phyloP scores from a whole-genome alignment of 257 asterid genomes.

The Jaltomata sinuosa region DNA sequence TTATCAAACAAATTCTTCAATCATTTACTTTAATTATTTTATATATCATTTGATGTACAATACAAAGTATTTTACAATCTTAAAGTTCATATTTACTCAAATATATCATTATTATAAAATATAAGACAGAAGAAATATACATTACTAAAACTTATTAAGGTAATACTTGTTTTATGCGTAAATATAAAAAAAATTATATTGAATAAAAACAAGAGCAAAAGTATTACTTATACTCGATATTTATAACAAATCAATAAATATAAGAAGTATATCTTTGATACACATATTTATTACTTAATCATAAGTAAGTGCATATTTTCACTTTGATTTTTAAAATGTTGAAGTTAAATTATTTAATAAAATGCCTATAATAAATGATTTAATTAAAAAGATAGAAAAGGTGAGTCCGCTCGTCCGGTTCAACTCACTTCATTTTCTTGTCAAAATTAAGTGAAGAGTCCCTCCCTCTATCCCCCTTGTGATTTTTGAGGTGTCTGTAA shows the following conservation, averaged over 20 bases:
- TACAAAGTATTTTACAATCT: not conserved
- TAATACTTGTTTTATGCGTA: no score
- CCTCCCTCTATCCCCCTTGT: no score
- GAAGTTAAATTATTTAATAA: no score
- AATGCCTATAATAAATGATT: no score
- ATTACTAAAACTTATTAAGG: no score
- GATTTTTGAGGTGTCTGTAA: not conserved
- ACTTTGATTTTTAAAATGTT: no score
- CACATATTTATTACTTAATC: no score
- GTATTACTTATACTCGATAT: no score
- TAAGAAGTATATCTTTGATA: no score
- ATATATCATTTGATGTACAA: not conserved
- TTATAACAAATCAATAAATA: not conserved
- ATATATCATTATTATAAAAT: not conserved
- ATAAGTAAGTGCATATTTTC: no score
- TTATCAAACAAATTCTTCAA: not conserved
- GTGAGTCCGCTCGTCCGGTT: not conserved
- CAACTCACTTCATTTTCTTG: not conserved
- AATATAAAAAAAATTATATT: no score
- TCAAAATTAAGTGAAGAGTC: not conserved
- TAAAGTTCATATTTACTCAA: not conserved
- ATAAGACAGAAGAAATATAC: not conserved
- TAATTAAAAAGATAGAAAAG: not conserved
- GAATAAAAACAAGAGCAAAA: no score
- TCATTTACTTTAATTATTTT: not conserved